Percentiles rank a stretch among this genome's conserved stretches.
Conservation (phyloP, 164 flowering plant genomes). For the Buxus sempervirens region DNA sequence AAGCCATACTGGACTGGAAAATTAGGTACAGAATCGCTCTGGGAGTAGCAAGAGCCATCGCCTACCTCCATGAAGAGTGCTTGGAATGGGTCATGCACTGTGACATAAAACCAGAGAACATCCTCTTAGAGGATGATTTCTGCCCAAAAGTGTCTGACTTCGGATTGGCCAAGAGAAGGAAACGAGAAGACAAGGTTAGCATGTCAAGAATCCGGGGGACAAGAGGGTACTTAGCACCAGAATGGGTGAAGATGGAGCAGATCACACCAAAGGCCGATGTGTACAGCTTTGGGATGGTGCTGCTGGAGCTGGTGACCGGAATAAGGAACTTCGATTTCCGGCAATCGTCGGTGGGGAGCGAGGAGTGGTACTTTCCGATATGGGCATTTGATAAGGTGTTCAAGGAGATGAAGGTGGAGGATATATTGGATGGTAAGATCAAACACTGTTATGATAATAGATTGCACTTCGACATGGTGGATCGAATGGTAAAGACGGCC, state of each 20-base stretch:
- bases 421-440: constrained; percentile 54
- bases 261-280: constrained; percentile 83
- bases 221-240: constrained; percentile 84
- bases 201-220: constrained; percentile 74
- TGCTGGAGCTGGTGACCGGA: constrained; percentile 78
- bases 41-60: constrained; percentile 60
- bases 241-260: constrained; percentile 48
- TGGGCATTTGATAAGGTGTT: constrained; percentile 76
- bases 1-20: constrained; percentile 49
- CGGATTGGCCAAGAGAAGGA: constrained; percentile 65
- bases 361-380: constrained; percentile 64
- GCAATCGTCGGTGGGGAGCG: constrained; percentile 42
- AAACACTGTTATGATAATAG: constrained; percentile 39
- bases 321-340: constrained; percentile 43
- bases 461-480: constrained; percentile 42
- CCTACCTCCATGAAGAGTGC: constrained; percentile 65
- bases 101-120: constrained; percentile 84
- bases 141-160: constrained; percentile 84
- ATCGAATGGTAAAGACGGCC: constrained; percentile 82
- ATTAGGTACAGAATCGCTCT: constrained; percentile 49
- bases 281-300: constrained; percentile 81
- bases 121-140: constrained; percentile 71
- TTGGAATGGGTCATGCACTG: constrained; percentile 79
- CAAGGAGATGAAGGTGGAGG: constrained; percentile 65
- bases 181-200: constrained; percentile 55